Evolutionary conservation across 306 rosid genomes (phyloP).

Genomic region (Datisca glomerata): DNA sequence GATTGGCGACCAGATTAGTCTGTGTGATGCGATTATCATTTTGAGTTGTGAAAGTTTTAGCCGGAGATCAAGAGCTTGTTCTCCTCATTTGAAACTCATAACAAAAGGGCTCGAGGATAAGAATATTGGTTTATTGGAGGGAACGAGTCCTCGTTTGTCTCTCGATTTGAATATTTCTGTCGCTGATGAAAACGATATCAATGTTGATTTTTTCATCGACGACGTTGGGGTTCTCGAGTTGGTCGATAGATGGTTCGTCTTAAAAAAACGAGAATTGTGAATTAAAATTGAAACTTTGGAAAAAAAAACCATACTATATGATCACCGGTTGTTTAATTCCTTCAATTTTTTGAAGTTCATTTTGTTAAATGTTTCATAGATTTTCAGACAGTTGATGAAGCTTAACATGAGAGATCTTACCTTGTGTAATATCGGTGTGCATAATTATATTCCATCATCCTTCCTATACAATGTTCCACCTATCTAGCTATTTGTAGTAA

Average conservation of each 20-base stretch:
- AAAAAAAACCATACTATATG: too few species aligned
- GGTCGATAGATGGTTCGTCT: constrained; percentile 67
- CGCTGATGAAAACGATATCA: constrained; percentile 27
- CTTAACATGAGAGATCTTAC: too few species aligned
- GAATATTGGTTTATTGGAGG: constrained; percentile 16
- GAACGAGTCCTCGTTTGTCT: constrained; percentile 32
- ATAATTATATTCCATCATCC: too few species aligned
- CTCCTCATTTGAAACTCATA: constrained; percentile 45
- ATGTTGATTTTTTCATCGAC: constrained; percentile 37
- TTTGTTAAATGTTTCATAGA: too few species aligned
- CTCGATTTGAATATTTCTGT: constrained; percentile 88
- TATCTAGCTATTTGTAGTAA: too few species aligned
- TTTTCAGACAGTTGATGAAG: too few species aligned
- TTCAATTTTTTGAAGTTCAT: too few species aligned
- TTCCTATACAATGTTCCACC: too few species aligned
- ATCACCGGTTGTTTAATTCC: too few species aligned
- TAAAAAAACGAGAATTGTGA: constrained; percentile 61
- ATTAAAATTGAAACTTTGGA: background rate
- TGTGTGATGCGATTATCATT: constrained; percentile 70
- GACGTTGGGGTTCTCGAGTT: constrained; percentile 75
- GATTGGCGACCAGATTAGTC: constrained; percentile 45
- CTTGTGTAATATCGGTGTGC: too few species aligned
- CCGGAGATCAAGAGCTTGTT: constrained; percentile 77
- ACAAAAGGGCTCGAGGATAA: constrained; percentile 10
- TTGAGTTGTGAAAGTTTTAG: constrained; percentile 70